Percentiles rank a stretch among this genome's conserved stretches.
These are phyloP conservation scores for Phlegmacium glaucopus DNA, from an alignment of 768 basidiomycete species.

Conservation along the genomic window DNA sequence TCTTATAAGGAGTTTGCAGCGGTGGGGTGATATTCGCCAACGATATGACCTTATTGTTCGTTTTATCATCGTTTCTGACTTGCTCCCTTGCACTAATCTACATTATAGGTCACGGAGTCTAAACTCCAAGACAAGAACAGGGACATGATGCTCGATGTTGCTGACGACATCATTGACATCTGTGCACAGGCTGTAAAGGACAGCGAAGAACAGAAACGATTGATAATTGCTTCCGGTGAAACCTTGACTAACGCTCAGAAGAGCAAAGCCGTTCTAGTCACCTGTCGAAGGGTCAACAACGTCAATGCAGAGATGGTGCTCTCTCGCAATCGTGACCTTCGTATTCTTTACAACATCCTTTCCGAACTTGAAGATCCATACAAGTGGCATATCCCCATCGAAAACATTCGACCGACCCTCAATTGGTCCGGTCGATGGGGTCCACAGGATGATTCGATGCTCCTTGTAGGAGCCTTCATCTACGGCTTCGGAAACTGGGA, in stretches of 20 bases:
- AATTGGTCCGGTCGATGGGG: slow-evolving; percentile 98
- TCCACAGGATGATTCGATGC: slow-evolving; percentile 87
- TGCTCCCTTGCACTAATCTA: slow-evolving; percentile 1
- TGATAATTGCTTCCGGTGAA: slow-evolving; percentile 77
- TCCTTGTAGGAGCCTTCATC: slow-evolving; percentile 88
- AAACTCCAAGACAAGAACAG: slow-evolving; percentile 94
- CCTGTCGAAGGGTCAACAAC: slow-evolving; percentile 83
- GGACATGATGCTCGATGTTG: slow-evolving; percentile 83
- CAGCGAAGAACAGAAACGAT: slow-evolving; percentile 77
- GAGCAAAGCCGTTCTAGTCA: slow-evolving; percentile 94
- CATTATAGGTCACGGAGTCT: slow-evolving; percentile 72
- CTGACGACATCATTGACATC: slow-evolving; percentile 89
- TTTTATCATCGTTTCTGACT: slow-evolving; percentile 14
- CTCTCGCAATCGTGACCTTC: slow-evolving; percentile 84
- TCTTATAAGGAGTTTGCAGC: slow-evolving; percentile 89
- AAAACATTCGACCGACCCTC: slow-evolving; percentile 89
- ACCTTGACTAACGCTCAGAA: slow-evolving; percentile 90
- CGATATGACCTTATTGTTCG: slow-evolving; percentile 93
- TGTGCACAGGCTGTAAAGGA: slow-evolving; percentile 83
- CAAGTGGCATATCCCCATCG: slow-evolving; percentile 86
- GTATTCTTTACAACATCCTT: slow-evolving; percentile 81
- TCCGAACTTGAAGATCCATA: slow-evolving; percentile 69
- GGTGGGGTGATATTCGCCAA: slow-evolving; percentile 96
- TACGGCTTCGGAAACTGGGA: slow-evolving; percentile 99
- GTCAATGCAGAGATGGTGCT: slow-evolving; percentile 98